Evolutionary conservation across 495 filamentous ascomycete species (phyloP).

Genomic region (Xylaria curta): DNA sequence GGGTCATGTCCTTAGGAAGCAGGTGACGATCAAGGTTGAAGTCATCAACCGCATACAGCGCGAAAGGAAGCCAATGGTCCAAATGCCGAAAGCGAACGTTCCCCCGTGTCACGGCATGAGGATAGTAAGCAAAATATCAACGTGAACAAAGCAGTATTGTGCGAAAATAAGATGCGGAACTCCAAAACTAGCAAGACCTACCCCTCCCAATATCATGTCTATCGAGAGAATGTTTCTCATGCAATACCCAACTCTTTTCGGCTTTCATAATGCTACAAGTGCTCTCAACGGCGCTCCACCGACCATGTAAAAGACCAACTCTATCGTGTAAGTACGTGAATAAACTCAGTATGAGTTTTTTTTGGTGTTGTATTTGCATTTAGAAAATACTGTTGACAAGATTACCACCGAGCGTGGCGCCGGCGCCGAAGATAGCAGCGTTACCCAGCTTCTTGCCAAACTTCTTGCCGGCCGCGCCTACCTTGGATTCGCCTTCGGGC

Average conservation of each 20-base stretch:
- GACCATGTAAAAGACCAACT: background rate
- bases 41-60: background rate
- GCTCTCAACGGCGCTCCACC: too few species aligned
- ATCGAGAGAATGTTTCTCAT: background rate
- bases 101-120: background rate
- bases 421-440: conserved; percentile 80
- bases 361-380: conserved; percentile 40
- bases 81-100: background rate
- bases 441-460: conserved; percentile 80
- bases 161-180: background rate
- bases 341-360: background rate
- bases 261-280: conserved; percentile 19
- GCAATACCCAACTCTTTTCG: background rate
- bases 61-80: background rate
- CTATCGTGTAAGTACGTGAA: background rate
- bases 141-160: background rate
- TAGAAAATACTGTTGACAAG: conserved; percentile 94
- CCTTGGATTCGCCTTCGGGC: conserved; percentile 47
- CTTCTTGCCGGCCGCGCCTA: conserved; percentile 70
- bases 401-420: conserved; percentile 88
- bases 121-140: background rate
- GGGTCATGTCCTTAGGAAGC: background rate
- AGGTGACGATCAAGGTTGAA: background rate
- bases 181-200: background rate
- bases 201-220: background rate